Evolutionary conservation across 352 stramenopile species (phyloP), one percentile per base, ranked within the genome.

Genomic region (Phytophthora quininea): DNA sequence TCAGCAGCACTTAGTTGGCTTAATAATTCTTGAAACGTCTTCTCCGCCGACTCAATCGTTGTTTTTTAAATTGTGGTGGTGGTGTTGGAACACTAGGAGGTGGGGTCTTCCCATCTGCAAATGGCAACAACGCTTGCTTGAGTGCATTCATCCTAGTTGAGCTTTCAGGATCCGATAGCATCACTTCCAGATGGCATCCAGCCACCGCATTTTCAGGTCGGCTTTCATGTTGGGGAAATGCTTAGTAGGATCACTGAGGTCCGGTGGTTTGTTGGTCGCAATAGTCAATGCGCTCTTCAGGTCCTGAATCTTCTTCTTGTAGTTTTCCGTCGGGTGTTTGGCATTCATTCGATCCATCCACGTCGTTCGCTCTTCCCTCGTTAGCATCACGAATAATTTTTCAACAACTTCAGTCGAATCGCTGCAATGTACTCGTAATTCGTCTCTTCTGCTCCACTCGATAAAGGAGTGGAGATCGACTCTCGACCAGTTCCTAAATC

Each of bases 161-260:
- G 8, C 61, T 71, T 33, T 88, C 81, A 1, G 71, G 70, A 31
- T 89, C 82, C 1, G 32, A 79, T 12, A 75, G 37, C 3, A 91
- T 59, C 1, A 57, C 63, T 0, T 78, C 59, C 32, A 91, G 30
- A 91, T 58, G 14, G 67, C 69, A 8, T 93, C 79, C 33, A 91
- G 56, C 84, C 84, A 91, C 5, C 66, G 62, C 52, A 93, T 79
- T 45, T 91, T 93, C 47, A 78, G 27, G n/a, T 90, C 74, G 6
- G 82, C 54, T 19, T 66, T 71, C 80, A 91, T 86, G 32, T 58
- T 43, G 1, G 64, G 3, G 1, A 91, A 35, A 11, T 79, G 61
- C 0, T 45, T 9, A 2, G 71, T 62, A 0, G 80, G 77, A 19
- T 88, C 80, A 32, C 67, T 81, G 1, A 71, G 24, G 43, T 63